These are phyloP conservation scores for Phialocephala sp. DNA, from an alignment of 2,329 filamentous ascomycete genomes.

Conservation along the genomic window DNA sequence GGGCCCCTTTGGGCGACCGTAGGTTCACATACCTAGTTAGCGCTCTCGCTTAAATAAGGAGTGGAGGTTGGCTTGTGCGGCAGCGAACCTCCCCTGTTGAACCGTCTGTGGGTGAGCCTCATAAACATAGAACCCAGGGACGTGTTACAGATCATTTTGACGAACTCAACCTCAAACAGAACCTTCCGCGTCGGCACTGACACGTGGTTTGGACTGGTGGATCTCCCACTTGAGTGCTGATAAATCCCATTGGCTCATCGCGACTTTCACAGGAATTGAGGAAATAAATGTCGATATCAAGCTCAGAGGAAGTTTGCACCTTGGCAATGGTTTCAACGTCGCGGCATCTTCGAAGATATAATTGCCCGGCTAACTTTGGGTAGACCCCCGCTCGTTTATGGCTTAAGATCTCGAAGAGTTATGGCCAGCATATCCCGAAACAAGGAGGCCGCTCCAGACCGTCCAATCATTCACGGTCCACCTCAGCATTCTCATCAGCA, in stretches of 20 bases:
- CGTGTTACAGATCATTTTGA: conserved; percentile 8
- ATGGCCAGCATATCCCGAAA: conserved; percentile 1
- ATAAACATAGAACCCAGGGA: neutral
- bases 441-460: neutral
- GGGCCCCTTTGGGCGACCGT: too few relatives aligned
- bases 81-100: neutral
- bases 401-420: neutral
- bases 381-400: neutral
- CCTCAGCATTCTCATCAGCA: neutral
- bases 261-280: neutral
- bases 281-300: neutral
- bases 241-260: neutral
- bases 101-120: conserved; percentile 2
- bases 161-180: neutral
- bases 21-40: neutral
- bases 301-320: neutral
- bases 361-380: neutral
- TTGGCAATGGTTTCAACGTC: neutral
- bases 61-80: conserved; percentile 11
- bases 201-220: neutral
- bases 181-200: neutral
- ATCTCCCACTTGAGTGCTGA: neutral
- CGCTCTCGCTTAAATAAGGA: conserved; percentile 13
- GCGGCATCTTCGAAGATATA: neutral
- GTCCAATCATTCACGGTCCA: neutral